Conservation (phyloP, 2,329 filamentous ascomycete genomes). For the Stromatinia cepivora region DNA sequence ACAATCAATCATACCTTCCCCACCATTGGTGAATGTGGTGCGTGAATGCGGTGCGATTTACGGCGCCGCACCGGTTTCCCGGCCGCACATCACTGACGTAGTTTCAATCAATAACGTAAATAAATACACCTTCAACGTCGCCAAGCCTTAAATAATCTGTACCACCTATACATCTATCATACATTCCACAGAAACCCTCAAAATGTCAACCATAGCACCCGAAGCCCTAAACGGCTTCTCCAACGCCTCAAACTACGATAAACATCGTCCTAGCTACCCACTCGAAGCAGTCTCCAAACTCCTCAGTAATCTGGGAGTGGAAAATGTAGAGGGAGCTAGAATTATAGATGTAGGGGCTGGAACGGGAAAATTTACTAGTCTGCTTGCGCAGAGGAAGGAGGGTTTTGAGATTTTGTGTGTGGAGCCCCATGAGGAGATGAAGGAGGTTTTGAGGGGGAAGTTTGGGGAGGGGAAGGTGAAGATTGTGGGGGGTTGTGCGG, state of each 20-base stretch:
- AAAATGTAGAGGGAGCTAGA: conserved; percentile 47
- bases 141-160: neutral
- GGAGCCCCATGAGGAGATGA: conserved; percentile 67
- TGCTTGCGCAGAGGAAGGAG: conserved; percentile 59
- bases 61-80: neutral
- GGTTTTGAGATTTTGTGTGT: conserved; percentile 60
- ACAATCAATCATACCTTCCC: neutral
- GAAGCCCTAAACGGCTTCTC: conserved; percentile 54
- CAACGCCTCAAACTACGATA: conserved; percentile 64
- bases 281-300: conserved; percentile 57
- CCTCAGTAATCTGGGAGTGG: conserved; percentile 55
- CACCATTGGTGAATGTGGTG: neutral
- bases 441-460: conserved; percentile 60
- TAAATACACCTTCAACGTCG: neutral
- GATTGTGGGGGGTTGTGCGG: conserved; percentile 59
- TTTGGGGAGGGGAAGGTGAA: conserved; percentile 46
- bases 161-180: neutral
- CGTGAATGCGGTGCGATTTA: conserved; percentile 13
- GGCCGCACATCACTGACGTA: conserved; percentile 7
- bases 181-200: neutral
- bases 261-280: conserved; percentile 67
- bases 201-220: conserved; percentile 28
- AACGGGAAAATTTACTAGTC: conserved; percentile 69
- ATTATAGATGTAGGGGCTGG: conserved; percentile 67
- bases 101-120: neutral